Base-by-base conservation (phyloP, 495 filamentous ascomycete species). In the Aspergillus haitiensis region DNA sequence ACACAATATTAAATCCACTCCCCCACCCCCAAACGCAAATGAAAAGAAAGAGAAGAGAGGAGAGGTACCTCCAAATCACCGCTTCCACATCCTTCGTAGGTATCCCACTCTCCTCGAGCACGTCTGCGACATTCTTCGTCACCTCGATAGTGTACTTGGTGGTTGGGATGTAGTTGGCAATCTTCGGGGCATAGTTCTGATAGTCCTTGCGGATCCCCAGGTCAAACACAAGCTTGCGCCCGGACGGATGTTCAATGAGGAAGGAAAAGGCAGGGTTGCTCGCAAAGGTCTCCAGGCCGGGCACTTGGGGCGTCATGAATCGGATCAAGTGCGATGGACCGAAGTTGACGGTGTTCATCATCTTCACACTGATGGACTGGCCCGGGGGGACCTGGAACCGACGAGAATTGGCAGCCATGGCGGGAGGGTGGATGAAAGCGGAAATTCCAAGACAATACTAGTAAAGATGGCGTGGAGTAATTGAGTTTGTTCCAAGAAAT, bases 31-130 rank as follows among this genome's bases (percentile, higher is more conserved):
- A n/a, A n/a, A n/a, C n/a, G n/a, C n/a, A n/a, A n/a, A n/a, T n/a
- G n/a, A n/a, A n/a, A n/a, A n/a, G n/a, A n/a, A n/a, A n/a, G n/a
- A 40, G 37, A 31, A 10, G 39, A 27, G 18, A 3, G 12, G 36
- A 15, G 10, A 5, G 16, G 15, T 46, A 72, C 67, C 70, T 74
- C 79, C 81, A 84, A 47, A 88, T 75, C 36, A 88, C 74, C 11
- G 73, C 80, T n/a, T 84, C 78, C 47, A 90, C 80, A 0, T 45
- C 47, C 11, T 42, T 52, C 0, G 27, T 10, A 0, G n/a, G 15
- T 10, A 58, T 34, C 11, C 56, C 56, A 27, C 36, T 42, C 21
- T 58, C 56, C 36, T 52, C 56, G 4, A 58, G 56, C n/a, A 58
- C 42, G 7, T 58, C 48, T 1, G 56, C 48, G 15, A 58, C 56